Evolutionary conservation across 164 flowering plant species (phyloP), one percentile per base, ranked within the genome.

Genomic region (Nelumbo lutea): DNA sequence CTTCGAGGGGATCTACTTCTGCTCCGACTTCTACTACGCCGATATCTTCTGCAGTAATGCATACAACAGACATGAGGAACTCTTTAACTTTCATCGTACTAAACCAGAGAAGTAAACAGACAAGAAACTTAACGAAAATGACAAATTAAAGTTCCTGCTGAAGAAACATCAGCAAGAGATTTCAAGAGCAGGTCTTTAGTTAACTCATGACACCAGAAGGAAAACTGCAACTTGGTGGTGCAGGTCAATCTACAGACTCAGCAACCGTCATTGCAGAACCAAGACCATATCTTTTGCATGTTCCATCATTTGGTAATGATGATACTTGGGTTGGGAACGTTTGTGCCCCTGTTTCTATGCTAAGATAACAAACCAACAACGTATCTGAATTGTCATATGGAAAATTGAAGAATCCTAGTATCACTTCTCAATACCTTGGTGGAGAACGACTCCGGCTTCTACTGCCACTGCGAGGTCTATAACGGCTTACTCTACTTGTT

Each of bases 361-460:
- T 53, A 53, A 46, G 57, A 11, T 53, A 53, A 11, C 14, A 53
- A 15, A 53, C 55, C 14, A 53, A 13, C 11, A 11, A 15, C 4
- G 11, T 3, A 11, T 13, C 11, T 53, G 57, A 38, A 58, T 6
- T 44, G 14, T 15, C 42, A 61, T 46, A 40, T 27, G 42, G 40
- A 9, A 44, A 52, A 42, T n/a, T 41, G 27, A 62, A 42, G 6
- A 4, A 47, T 48, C 4, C 6, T 9, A 14, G 2, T 47, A 3
- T 4, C 15, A n/a, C 8, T 56, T 6, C 3, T 10, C 42, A 9
- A 5, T 78, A 91, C 98, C 98, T 84, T 53, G 90, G 85, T 13
- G 98, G 96, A 46, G 98, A 88, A 39, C 81, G 91, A 75, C 97
- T 90, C 71, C 73, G 80, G 77, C 97, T 94, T 75, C 98, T 84